Evolutionary conservation across 2,329 filamentous ascomycete species (phyloP), one percentile per base, ranked within the genome.

Genomic region (Trichoderma brevicompactum): DNA sequence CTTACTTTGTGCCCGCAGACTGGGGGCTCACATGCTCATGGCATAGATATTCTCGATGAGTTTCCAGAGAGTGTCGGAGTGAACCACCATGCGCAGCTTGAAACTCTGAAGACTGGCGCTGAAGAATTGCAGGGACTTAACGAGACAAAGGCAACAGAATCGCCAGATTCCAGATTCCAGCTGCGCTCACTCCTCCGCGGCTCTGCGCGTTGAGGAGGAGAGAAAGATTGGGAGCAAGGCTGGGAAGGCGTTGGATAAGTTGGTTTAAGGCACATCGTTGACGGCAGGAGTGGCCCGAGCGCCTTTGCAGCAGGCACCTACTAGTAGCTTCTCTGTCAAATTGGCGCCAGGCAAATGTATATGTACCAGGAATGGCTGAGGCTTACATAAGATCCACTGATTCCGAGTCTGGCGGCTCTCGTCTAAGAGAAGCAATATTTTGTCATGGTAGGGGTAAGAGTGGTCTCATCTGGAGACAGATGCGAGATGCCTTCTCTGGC

Each of bases 231-330:
- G 43, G 41, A n/a, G 49, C 49, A 53, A 63, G 59, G 49, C 59
- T 54, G 6, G 36, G 59, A 44, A 53, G 48, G 19, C 56, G 56
- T 50, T 19, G 56, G 36, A 10, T 34, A 54, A 23, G 59, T 53
- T 63, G 59, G 59, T 46, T n/a, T n/a, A 43, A 50, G 59, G 38
- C 38, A 41, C 23, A 34, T 63, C 48, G 48, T 62, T 36, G 15
- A 17, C 34, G 23, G 59, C 13, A 19, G 41, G 19, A 44, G 59
- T 53, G 59, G 59, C 49, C 59, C 49, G 32, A 54, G 59, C 59
- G 48, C 38, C 59, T 19, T 60, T 17, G 12, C n/a, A 13, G 36
- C 9, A 36, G 23, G 23, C 23, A 28, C 23, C 23, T 28, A n/a
- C n/a, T n/a, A n/a, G n/a, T n/a, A 28, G 23, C 5, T 28, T 28